Conservation (phyloP, 2,329 filamentous ascomycete species). For the Trichoderma sp. region DNA sequence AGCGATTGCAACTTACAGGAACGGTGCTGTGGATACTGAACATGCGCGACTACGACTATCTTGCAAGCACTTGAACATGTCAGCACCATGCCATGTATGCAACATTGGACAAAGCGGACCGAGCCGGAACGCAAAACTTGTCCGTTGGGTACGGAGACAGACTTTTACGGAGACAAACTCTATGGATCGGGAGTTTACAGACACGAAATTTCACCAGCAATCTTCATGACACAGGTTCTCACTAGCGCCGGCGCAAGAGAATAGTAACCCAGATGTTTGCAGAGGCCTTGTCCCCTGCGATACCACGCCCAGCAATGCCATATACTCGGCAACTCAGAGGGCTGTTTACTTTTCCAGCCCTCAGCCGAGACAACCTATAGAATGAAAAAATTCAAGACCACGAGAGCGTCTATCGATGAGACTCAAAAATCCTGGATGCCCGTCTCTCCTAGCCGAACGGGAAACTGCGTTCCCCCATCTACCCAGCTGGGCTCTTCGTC, state of each 20-base stretch:
- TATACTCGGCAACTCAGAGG: background rate
- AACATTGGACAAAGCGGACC: background rate
- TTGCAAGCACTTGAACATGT: background rate
- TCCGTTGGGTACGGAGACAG: background rate
- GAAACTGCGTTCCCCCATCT: slow-evolving; percentile 37
- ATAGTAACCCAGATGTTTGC: background rate
- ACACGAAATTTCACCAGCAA: background rate
- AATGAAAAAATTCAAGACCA: background rate
- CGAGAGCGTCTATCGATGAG: background rate
- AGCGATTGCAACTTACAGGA: background rate
- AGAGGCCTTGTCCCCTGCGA: background rate
- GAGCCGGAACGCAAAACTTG: background rate
- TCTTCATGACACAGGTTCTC: background rate
- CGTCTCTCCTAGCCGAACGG: slow-evolving; percentile 57
- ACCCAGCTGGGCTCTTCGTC: slow-evolving; percentile 72
- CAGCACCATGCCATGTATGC: background rate
- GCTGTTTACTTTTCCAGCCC: background rate
- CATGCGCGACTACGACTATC: background rate
- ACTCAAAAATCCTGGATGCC: slow-evolving; percentile 70
- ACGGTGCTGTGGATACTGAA: background rate
- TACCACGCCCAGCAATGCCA: background rate
- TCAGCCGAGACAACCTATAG: background rate
- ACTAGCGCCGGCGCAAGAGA: background rate
- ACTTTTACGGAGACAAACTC: background rate
- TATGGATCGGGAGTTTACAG: background rate